Conservation (phyloP, 2,329 filamentous ascomycete genomes). For the Sclerotinia nivalis region DNA sequence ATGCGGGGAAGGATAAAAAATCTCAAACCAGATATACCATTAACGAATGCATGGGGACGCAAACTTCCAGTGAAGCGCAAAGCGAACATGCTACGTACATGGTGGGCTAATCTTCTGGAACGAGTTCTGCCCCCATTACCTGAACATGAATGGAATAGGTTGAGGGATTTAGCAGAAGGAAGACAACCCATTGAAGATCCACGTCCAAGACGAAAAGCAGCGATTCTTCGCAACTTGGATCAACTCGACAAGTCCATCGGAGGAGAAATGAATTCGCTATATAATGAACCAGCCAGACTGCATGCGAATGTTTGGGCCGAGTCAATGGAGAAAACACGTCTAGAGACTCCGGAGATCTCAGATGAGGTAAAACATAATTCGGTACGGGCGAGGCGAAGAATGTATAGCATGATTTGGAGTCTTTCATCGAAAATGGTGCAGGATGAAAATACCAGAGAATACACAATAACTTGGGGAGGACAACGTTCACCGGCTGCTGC, state of each 20-base stretch:
- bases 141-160: slow-evolving; percentile 55
- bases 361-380: not conserved
- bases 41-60: slow-evolving; percentile 53
- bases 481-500: slow-evolving; percentile 36
- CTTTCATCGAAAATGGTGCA: slow-evolving; percentile 47
- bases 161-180: slow-evolving; percentile 50
- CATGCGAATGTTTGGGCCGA: not conserved
- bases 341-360: not conserved
- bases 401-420: slow-evolving; percentile 51
- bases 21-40: slow-evolving; percentile 45
- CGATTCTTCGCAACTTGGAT: not conserved
- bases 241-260: not conserved
- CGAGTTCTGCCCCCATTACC: slow-evolving; percentile 57
- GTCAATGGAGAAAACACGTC: too few relatives aligned
- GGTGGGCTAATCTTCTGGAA: slow-evolving; percentile 50
- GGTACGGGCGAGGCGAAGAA: slow-evolving; percentile 48
- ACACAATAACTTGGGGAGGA: slow-evolving; percentile 50
- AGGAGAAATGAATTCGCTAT: not conserved
- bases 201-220: slow-evolving; percentile 33
- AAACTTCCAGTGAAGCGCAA: slow-evolving; percentile 45
- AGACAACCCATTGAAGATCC: slow-evolving; percentile 25
- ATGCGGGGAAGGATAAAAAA: slow-evolving; percentile 19
- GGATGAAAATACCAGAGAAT: slow-evolving; percentile 38
- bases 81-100: slow-evolving; percentile 48
- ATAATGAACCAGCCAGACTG: not conserved